Conservation (phyloP, 805 yeast genomes). For the Sugiyamaella chiloensis region DNA sequence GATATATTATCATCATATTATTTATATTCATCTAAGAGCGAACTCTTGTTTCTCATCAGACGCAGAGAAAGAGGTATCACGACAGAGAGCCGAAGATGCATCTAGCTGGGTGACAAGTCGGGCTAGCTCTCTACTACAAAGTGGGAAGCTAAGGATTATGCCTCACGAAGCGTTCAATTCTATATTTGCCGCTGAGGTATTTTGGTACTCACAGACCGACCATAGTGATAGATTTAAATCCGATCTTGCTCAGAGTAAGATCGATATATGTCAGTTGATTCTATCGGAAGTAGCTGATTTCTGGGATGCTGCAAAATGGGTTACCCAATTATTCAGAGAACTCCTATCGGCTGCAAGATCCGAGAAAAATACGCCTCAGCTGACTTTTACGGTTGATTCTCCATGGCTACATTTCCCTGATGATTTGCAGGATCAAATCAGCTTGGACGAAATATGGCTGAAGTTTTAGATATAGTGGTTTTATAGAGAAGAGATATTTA, state of each 20-base stretch:
- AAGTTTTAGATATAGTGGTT: no score
- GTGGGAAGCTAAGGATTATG: background rate
- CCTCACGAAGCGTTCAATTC: conserved; percentile 15
- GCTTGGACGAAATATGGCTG: no score
- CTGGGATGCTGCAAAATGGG: conserved; percentile 21
- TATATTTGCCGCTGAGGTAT: conserved; percentile 12
- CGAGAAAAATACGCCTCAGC: no score
- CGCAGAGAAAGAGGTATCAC: conserved; percentile 4
- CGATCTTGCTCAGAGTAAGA: conserved; percentile 8
- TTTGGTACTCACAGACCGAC: background rate
- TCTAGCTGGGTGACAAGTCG: background rate
- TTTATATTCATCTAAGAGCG: conserved; percentile 14
- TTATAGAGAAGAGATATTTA: no score
- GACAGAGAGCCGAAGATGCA: conserved; percentile 2
- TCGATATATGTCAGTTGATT: conserved; percentile 15
- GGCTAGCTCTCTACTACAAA: background rate
- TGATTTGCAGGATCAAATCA: no score
- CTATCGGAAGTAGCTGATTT: conserved; percentile 14
- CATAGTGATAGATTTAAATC: background rate
- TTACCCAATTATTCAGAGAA: conserved; percentile 3
- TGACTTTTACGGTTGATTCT: no score
- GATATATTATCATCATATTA: conserved; percentile 16
- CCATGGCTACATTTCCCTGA: no score
- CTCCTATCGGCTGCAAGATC: background rate
- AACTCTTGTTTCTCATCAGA: conserved; percentile 11